Conservation (phyloP, 371 early-diverging fungal species). For the Basidiobolus meristosporus region DNA sequence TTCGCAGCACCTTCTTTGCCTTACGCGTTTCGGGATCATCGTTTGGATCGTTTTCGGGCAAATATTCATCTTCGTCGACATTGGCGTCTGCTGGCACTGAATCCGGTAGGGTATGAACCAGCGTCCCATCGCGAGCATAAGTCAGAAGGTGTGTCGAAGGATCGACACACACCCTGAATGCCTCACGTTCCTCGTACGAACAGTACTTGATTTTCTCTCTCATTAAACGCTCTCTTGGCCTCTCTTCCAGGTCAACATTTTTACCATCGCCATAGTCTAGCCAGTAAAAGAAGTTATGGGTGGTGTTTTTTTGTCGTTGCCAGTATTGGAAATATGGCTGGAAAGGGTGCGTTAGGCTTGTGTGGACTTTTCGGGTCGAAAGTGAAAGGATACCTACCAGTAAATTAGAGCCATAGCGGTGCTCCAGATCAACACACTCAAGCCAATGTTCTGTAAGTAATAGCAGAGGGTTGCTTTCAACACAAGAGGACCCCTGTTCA, state of each 20-base stretch:
- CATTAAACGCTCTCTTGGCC: constrained; percentile 8
- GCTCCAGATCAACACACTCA: constrained; percentile 13
- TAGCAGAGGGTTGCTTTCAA: not conserved
- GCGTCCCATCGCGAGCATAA: too few species aligned
- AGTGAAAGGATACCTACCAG: constrained; percentile 6
- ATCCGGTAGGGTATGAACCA: constrained; percentile 1
- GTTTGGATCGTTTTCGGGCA: constrained; percentile 5
- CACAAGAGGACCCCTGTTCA: constrained; percentile 3
- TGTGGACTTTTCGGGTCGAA: too few species aligned
- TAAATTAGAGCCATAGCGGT: constrained; percentile 16
- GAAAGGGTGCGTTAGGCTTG: too few species aligned
- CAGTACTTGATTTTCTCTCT: constrained; percentile 10
- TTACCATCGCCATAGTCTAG: constrained; percentile 13
- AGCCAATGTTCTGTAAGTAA: constrained; percentile 18
- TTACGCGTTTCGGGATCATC: constrained; percentile 9
- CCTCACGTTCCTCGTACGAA: constrained; percentile 7
- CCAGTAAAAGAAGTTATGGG: constrained; percentile 16
- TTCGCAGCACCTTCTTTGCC: constrained; percentile 10
- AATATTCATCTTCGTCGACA: constrained; percentile 6
- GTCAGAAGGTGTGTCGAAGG: too few species aligned
- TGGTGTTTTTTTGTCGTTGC: constrained; percentile 1
- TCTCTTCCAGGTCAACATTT: constrained; percentile 6
- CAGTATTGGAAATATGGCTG: too few species aligned
- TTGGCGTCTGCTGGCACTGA: constrained; percentile 4
- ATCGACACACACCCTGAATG: constrained; percentile 6